phyloP scores from a whole-genome alignment of 139 green algal genomes.

The Chlamydomonas sphaeroides region DNA sequence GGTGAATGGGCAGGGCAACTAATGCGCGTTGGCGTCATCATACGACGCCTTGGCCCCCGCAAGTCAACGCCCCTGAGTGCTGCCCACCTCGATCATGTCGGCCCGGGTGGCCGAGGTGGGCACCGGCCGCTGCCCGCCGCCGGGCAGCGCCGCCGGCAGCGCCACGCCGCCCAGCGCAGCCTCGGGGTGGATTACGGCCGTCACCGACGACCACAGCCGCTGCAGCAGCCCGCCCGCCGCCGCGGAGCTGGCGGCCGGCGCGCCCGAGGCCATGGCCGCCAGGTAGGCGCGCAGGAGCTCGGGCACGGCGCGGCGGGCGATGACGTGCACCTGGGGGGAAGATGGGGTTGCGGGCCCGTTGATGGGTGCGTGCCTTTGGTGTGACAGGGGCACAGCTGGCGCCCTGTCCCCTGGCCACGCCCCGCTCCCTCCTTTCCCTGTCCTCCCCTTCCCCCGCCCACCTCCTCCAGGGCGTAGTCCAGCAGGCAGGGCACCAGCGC shows the following conservation, averaged over 20 bases:
- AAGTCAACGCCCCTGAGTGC: too few relatives aligned
- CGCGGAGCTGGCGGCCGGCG: background rate
- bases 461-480: constrained; percentile 20
- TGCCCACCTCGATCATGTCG: constrained; percentile 23
- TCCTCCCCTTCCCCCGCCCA: background rate
- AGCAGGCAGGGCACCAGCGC: constrained; percentile 20
- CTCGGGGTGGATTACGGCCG: background rate
- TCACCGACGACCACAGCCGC: constrained; percentile 6
- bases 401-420: background rate
- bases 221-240: constrained; percentile 5
- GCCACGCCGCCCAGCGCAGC: background rate
- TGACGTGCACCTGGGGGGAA: background rate
- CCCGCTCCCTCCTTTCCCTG: background rate
- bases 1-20: too few relatives aligned
- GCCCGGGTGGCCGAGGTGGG: constrained; percentile 8
- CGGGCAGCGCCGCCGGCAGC: background rate
- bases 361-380: background rate
- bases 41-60: too few relatives aligned
- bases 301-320: background rate
- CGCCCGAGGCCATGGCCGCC: background rate
- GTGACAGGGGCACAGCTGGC: too few relatives aligned
- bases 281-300: constrained; percentile 22
- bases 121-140: background rate
- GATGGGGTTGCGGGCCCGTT: background rate
- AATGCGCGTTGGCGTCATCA: too few relatives aligned